phyloP scores from a whole-genome alignment of 768 basidiomycete species.

The Auricularia sp. region DNA sequence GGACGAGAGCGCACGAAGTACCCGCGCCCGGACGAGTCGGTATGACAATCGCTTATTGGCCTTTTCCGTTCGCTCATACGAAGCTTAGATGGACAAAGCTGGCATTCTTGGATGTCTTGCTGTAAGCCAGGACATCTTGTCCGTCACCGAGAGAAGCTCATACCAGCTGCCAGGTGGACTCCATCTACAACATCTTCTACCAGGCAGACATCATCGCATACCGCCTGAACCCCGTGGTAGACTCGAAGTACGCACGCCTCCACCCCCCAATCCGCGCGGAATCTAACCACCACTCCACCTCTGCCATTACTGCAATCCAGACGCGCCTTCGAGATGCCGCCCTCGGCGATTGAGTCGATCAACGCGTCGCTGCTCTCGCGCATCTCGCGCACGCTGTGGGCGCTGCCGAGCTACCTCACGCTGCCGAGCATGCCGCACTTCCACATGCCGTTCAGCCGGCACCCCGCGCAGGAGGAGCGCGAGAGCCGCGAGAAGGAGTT shows the following conservation, averaged over 20 bases:
- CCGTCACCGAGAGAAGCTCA: background rate
- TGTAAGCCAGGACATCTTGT: background rate
- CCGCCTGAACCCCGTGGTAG: slow-evolving; percentile 31
- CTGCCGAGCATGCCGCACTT: slow-evolving; percentile 13
- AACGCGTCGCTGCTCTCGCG: slow-evolving; percentile 21
- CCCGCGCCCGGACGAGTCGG: slow-evolving; percentile 32
- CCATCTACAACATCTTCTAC: slow-evolving; percentile 33
- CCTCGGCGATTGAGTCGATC: slow-evolving; percentile 19
- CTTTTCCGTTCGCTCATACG: background rate
- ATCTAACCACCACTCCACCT: background rate
- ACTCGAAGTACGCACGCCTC: slow-evolving; percentile 16
- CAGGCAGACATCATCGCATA: slow-evolving; percentile 33
- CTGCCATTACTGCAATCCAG: too few relatives aligned
- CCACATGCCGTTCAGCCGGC: too few relatives aligned
- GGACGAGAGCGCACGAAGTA: slow-evolving; percentile 15
- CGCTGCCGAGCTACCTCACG: slow-evolving; percentile 7
- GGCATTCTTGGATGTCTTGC: slow-evolving; percentile 33
- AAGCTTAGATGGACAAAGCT: slow-evolving; percentile 24
- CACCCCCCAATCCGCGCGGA: too few relatives aligned
- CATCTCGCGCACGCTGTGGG: slow-evolving; percentile 12
- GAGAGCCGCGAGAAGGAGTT: background rate
- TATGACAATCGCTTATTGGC: slow-evolving; percentile 9
- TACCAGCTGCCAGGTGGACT: slow-evolving; percentile 15
- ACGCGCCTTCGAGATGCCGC: slow-evolving; percentile 13
- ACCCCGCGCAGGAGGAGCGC: background rate